Percentiles rank a stretch among this genome's conserved stretches.
phyloP scores from a whole-genome alignment of 805 yeast genomes.

The Suhomyces sp. region DNA sequence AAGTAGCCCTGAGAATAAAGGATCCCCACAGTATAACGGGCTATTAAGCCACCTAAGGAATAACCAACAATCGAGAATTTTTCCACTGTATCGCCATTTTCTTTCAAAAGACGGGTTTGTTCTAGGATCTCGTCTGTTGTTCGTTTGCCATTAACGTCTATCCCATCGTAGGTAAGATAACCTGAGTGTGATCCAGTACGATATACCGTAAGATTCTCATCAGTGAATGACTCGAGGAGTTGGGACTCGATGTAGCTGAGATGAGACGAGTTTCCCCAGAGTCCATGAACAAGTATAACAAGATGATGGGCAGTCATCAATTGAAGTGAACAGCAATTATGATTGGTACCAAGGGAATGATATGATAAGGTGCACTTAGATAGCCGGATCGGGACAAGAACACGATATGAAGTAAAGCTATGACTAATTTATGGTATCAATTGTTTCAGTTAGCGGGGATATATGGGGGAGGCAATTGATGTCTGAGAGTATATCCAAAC shows the following conservation, averaged over 20 bases:
- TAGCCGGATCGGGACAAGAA: no score
- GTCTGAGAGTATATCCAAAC: no score
- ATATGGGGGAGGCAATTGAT: no score
- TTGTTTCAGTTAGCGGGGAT: no score
- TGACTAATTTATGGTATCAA: no score
- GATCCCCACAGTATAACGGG: constrained; percentile 79
- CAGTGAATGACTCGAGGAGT: constrained; percentile 28
- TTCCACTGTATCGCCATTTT: constrained; percentile 41
- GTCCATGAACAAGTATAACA: constrained; percentile 74
- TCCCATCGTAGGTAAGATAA: constrained; percentile 80
- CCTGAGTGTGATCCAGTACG: constrained; percentile 65
- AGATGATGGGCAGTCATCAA: constrained; percentile 49
- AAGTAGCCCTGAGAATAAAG: constrained; percentile 54
- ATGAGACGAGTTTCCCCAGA: constrained; percentile 78
- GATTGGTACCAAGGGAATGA: no score
- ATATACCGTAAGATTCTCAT: constrained; percentile 40
- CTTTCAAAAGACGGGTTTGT: constrained; percentile 17
- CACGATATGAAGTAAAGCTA: no score
- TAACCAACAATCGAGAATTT: constrained; percentile 81
- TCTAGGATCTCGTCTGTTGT: constrained; percentile 62
- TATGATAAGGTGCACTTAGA: no score
- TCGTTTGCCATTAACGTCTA: constrained; percentile 78
- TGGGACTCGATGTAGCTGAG: constrained; percentile 59
- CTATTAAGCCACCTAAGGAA: constrained; percentile 83
- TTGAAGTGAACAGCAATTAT: no score